Base-by-base conservation (phyloP, 805 yeast species). In the Candida ponderosae region DNA sequence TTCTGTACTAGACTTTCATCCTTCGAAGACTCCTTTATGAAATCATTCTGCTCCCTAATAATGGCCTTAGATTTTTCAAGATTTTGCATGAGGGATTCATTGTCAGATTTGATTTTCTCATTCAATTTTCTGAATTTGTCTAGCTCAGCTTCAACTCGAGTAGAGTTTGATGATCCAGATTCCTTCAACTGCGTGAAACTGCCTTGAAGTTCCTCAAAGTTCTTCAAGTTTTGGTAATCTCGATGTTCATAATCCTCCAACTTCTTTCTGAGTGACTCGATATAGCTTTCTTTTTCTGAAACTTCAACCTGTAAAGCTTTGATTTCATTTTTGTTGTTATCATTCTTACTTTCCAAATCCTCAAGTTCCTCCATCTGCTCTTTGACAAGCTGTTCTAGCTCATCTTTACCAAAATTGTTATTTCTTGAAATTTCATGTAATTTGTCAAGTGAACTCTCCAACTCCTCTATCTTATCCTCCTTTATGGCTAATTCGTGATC, bases 1-100 rank as follows among this genome's bases (percentile, higher is more conserved):
- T 62, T 60, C 5, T 47, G 42, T 37, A 51, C 51, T 37, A 62
- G 49, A 20, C 41, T 31, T 20, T 50, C 44, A 34, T 49, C 57
- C 24, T 51, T 44, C 5, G 29, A 15, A 9, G 21, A 9, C 17
- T 29, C 35, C 21, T 40, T 45, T 34, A 30, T 32, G 10, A 31
- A 21, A 8, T 23, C n/a, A 27, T 39, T 35, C 19, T 31, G 35
- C 15, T 24, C 28, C 7, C 14, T 18, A 3, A 51, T 48, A 11
- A 48, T 45, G 10, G 45, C 33, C 18, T 51, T 48, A 3, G 55
- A 40, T 29, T 54, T 50, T 20, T 37, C 35, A 15, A 46, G 36
- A 32, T 33, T 45, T 14, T 37, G 10, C 16, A 40, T 44, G 18
- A 50, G 33, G n/a, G 33, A 33, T 11, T 38, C 40, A 24, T 43